Evolutionary conservation across 805 yeast genomes (phyloP).

Genomic region (Pichia nakasei): DNA sequence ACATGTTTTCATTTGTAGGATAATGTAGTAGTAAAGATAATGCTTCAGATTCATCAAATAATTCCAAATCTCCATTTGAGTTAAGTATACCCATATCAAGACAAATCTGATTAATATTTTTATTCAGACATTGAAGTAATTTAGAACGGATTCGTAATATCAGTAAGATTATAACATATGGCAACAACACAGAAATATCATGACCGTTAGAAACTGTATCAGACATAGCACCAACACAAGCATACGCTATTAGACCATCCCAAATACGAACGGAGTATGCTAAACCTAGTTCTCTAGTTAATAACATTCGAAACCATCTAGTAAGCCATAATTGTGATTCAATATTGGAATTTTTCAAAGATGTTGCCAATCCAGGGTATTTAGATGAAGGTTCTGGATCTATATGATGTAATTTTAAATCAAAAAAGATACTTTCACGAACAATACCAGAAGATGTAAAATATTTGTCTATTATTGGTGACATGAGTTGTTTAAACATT

Average conservation of each 20-base stretch:
- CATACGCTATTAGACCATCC: conserved; percentile 37
- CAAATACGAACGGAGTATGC: conserved; percentile 31
- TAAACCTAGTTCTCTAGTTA: conserved; percentile 40
- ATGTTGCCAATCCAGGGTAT: conserved; percentile 10
- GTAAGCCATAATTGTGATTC: conserved; percentile 49
- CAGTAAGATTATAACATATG: conserved; percentile 34
- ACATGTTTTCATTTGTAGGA: conserved; percentile 22
- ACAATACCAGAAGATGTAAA: conserved; percentile 34
- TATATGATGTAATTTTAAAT: conserved; percentile 38
- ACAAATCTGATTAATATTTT: neutral
- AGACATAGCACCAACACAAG: conserved; percentile 6
- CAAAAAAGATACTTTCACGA: conserved; percentile 40
- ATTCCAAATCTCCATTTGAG: neutral
- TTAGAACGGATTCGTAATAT: conserved; percentile 19
- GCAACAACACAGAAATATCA: conserved; percentile 24
- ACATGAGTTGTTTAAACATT: conserved; percentile 33
- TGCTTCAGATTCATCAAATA: conserved; percentile 41
- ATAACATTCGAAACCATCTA: conserved; percentile 39
- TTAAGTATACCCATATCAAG: neutral
- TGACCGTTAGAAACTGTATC: conserved; percentile 4
- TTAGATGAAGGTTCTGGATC: conserved; percentile 21
- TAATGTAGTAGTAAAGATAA: conserved; percentile 41
- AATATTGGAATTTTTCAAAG: conserved; percentile 20
- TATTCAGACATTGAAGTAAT: conserved; percentile 4
- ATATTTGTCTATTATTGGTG: conserved; percentile 29